Evolutionary conservation across 441 rosid species (phyloP).

Genomic region (Populus trichocarpa): DNA sequence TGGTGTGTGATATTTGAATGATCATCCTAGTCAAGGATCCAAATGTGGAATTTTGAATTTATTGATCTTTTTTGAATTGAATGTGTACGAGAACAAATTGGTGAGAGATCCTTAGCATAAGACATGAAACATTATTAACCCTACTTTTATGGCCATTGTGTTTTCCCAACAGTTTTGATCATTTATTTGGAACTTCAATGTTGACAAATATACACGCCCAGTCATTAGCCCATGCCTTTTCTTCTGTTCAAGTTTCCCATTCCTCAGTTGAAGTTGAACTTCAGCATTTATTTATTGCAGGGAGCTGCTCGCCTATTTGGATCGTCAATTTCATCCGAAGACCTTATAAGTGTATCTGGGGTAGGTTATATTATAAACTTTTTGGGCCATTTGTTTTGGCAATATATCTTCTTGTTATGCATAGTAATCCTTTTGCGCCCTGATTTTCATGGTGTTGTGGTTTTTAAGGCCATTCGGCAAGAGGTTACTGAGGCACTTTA

Average conservation of each 20-base stretch:
- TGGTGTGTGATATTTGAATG: not conserved
- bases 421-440: no score
- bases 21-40: not conserved
- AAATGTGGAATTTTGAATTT: not conserved
- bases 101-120: not conserved
- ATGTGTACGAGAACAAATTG: not conserved
- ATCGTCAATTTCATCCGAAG: conserved; percentile 73
- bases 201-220: not conserved
- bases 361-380: conserved; percentile 42
- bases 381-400: not conserved
- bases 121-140: not conserved
- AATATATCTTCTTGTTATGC: not conserved
- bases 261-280: conserved; percentile 1
- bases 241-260: conserved; percentile 11
- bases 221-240: not conserved
- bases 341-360: conserved; percentile 79
- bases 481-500: conserved; percentile 60
- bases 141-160: not conserved
- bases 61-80: not conserved
- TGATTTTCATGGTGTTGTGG: not conserved
- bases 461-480: conserved; percentile 60
- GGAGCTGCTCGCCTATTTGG: conserved; percentile 93
- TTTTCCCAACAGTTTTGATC: not conserved
- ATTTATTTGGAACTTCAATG: not conserved
- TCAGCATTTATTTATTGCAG: conserved; percentile 43